Base-by-base conservation (phyloP, 495 filamentous ascomycete genomes). In the Lophiotrema nucula region DNA sequence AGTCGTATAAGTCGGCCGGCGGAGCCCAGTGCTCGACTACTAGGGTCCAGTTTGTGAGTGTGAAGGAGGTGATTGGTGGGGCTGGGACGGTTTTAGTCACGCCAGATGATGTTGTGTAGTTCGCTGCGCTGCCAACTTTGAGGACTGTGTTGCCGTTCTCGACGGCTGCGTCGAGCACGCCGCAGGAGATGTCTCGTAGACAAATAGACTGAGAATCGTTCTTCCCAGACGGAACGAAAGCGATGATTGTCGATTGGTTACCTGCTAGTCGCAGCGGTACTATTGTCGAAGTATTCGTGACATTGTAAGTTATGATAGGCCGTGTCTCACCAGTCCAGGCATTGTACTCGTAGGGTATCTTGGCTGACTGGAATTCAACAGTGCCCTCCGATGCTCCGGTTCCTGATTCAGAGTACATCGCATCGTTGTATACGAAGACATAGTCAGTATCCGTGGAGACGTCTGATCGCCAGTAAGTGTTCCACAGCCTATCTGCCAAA, bases 311-410 rank as follows among this genome's bases (percentile, higher is more conserved):
- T 1, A 72, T 25, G 26, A 77, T 50, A 0, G 70, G 74, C 1
- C 51, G 69, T 24, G 66, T 46, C n/a, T 67, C 56, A 21, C 78
- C 78, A 0, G 70, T 75, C 75, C 74, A 80, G 2, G 72, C 64
- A 49, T 78, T 63, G 23, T 72, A 61, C 15, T 70, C 41, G 57
- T 72, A 75, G 1, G 77, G 76, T 12, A 50, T 41, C 46, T 46
- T 46, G 1, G 45, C 50, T 15, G 58, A 58, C 28, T 58, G 44
- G 23, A 58, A 58, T 23, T 58, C 44, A 23, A 58, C 31, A 15
- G 27, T 48, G 5, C 54, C 54, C 19, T 58, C 54, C 4, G 44
- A 49, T 16, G 28, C 23, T 26, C 44, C 54, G 11, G 5, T 10
- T 3, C 54, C 54, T 16, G 23, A 45, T 4, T 28, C 25, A 22